These are phyloP conservation scores for Syzygium syzygioides DNA, from an alignment of 441 rosid species.

Conservation along the genomic window DNA sequence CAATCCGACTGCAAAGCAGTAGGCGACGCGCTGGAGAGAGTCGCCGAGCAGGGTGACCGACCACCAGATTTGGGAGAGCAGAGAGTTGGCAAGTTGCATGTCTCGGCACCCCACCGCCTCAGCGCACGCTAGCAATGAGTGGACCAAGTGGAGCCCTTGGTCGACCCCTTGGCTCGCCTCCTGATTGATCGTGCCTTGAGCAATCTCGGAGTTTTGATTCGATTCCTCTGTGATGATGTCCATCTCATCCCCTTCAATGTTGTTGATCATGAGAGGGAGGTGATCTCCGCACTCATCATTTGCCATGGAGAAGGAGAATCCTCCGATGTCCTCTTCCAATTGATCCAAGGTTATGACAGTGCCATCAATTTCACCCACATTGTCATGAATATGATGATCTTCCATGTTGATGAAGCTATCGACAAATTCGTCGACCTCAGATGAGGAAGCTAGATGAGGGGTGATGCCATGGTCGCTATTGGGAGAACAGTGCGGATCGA, in stretches of 20 bases:
- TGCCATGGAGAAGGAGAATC: slow-evolving; percentile 16
- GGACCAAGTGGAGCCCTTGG: slow-evolving; percentile 66
- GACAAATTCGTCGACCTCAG: slow-evolving; percentile 52
- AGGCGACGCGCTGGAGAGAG: slow-evolving; percentile 56
- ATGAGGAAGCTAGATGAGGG: slow-evolving; percentile 9
- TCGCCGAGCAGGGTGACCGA: slow-evolving; percentile 38
- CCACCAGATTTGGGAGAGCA: slow-evolving; percentile 45
- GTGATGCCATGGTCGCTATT: background rate
- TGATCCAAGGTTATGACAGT: background rate
- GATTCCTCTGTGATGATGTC: slow-evolving; percentile 10
- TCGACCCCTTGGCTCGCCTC: slow-evolving; percentile 39
- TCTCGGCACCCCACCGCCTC: slow-evolving; percentile 70
- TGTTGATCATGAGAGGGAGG: slow-evolving; percentile 14
- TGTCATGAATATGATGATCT: slow-evolving; percentile 7
- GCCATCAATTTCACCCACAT: background rate
- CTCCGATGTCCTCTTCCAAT: slow-evolving; percentile 9
- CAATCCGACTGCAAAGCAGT: slow-evolving; percentile 50
- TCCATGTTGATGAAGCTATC: slow-evolving; percentile 56
- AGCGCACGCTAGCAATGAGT: slow-evolving; percentile 54
- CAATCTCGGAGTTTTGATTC: slow-evolving; percentile 5
- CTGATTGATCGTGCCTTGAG: slow-evolving; percentile 12
- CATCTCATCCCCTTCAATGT: slow-evolving; percentile 16
- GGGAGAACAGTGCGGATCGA: background rate
- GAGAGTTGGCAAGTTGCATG: slow-evolving; percentile 37
- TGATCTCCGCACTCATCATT: slow-evolving; percentile 12